These are phyloP conservation scores for Persicaria tinctoria DNA, from an alignment of 148 eudicot genomes.

Conservation along the genomic window DNA sequence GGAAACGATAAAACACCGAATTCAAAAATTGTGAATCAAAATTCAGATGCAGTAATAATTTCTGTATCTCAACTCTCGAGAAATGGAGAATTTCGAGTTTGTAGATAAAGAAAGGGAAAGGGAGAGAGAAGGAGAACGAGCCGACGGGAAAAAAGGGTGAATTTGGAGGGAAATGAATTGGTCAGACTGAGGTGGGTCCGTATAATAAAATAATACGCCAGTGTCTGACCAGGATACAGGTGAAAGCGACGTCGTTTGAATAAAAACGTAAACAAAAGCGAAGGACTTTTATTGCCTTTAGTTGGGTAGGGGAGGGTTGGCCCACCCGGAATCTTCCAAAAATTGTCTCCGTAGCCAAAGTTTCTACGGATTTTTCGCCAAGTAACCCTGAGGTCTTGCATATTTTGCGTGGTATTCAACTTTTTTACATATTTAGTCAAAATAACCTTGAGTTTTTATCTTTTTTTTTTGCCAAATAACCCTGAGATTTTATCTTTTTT, in stretches of 20 bases:
- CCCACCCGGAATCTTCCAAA: no score
- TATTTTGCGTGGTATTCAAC: no score
- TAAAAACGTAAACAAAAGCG: background rate
- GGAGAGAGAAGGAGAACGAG: background rate
- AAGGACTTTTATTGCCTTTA: no score
- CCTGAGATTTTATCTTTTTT: no score
- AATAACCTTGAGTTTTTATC: no score
- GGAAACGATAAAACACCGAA: conserved; percentile 4
- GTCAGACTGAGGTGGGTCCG: conserved; percentile 4
- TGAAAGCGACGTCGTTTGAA: conserved; percentile 3
- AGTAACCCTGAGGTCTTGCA: no score
- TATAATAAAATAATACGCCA: background rate
- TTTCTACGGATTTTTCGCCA: no score
- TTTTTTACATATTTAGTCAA: no score
- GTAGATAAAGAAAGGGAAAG: background rate
- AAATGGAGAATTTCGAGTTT: background rate
- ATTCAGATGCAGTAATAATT: background rate
- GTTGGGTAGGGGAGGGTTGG: background rate
- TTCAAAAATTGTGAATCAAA: background rate
- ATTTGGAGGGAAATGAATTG: conserved; percentile 20
- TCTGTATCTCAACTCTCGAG: background rate
- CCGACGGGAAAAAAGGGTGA: conserved; percentile 14
- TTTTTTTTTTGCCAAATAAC: no score
- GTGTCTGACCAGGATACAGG: background rate
- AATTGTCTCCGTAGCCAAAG: no score